phyloP scores from a whole-genome alignment of 331 rosid genomes.

The Acacia concinna region DNA sequence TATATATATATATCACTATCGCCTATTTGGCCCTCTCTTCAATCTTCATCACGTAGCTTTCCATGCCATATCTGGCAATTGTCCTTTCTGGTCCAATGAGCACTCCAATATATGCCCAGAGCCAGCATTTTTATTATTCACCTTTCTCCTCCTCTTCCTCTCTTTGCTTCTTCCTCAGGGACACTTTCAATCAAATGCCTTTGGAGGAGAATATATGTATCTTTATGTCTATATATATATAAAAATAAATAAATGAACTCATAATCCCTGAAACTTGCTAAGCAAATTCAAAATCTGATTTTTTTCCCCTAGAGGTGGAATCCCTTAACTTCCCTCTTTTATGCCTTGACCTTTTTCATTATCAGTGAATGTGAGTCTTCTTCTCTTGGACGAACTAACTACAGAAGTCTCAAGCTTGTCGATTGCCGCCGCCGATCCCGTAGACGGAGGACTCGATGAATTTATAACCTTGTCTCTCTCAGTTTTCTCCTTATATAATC shows the following conservation, averaged over 20 bases:
- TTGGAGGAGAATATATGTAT: constrained; percentile 20
- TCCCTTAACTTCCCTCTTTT: constrained; percentile 40
- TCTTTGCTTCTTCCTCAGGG: constrained; percentile 8
- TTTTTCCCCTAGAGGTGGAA: constrained; percentile 31
- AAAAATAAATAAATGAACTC: constrained; percentile 2
- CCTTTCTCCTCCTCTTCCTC: constrained; percentile 16
- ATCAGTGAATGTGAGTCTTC: constrained; percentile 52
- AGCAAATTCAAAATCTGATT: constrained; percentile 27
- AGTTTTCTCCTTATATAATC: constrained; percentile 36
- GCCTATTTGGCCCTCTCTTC: constrained; percentile 34
- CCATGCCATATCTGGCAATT: constrained; percentile 30
- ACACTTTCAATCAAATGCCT: constrained; percentile 30
- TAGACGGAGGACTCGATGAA: constrained; percentile 36
- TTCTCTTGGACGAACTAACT: constrained; percentile 53
- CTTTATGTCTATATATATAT: neutral
- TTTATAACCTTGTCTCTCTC: constrained; percentile 33
- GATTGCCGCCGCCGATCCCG: constrained; percentile 24
- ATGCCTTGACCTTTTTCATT: constrained; percentile 28
- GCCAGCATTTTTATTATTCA: constrained; percentile 31
- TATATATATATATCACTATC: neutral
- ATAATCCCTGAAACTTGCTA: constrained; percentile 30
- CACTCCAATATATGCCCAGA: constrained; percentile 43
- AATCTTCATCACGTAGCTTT: constrained; percentile 29
- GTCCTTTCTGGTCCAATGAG: constrained; percentile 29
- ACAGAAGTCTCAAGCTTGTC: constrained; percentile 42